Evolutionary conservation across 1,139 yeast genomes (phyloP), one percentile per base, ranked within the genome.

Genomic region (Zygosaccharomyces pseudobailii): DNA sequence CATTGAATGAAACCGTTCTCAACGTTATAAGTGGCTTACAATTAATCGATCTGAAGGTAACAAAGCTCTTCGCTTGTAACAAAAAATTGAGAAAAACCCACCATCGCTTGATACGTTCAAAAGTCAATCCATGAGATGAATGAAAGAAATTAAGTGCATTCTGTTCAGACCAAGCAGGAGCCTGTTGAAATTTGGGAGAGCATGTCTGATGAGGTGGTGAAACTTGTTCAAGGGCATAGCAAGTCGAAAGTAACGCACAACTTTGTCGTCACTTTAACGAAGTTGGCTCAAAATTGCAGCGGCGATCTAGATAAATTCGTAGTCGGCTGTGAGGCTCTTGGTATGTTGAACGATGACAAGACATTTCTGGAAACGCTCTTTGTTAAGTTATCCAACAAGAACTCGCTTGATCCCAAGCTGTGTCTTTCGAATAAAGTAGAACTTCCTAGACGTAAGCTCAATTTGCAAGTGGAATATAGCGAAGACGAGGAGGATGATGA

Each of bases 11-110:
- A 13, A 13, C 17, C 17, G 17, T 13, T 13, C 17, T 13, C 2
- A 13, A 13, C 17, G 1, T 13, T 13, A 13, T 13, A 1, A 32
- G 22, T 35, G 6, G 38, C 38, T 4, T n/a, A 13, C 17, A 13
- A 1, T 13, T 13, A 13, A 13, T 13, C 17, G 17, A 13, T 13
- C 17, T 13, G 17, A 13, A 13, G 17, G 17, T 13, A 13, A 13
- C 17, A 13, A 2, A 13, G 17, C 17, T 13, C 17, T 13, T 13
- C 17, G 17, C 17, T 13, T 13, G 17, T 13, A 38, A 27, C 28
- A 19, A 27, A 38, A 38, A 38, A 27, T 24, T n/a, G 22, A 2
- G 43, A 39, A 44, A 68, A 87, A 87, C 62, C 87, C 95, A 49
- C 79, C 75, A 64, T 40, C 48, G 42, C 27, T 20, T 19, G n/a